These are phyloP conservation scores for Coffea canephora DNA, from an alignment of 257 asterid genomes.

Conservation along the genomic window DNA sequence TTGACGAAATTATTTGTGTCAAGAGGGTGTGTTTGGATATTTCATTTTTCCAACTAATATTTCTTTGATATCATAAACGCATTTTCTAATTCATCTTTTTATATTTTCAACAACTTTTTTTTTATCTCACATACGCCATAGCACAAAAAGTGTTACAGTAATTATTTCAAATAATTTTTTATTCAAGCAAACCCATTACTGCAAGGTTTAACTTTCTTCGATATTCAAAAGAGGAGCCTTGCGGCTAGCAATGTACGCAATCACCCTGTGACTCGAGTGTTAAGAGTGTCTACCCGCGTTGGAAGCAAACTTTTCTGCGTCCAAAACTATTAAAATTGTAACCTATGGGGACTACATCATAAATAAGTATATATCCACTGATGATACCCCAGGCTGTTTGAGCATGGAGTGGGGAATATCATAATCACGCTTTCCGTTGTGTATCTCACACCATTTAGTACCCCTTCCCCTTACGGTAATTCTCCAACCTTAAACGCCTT, in stretches of 20 bases:
- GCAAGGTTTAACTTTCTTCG: too few relatives aligned
- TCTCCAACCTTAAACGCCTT: conserved; percentile 24
- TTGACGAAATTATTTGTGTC: too few relatives aligned
- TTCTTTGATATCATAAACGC: too few relatives aligned
- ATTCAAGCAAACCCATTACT: too few relatives aligned
- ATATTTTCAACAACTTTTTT: too few relatives aligned
- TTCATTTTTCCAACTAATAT: too few relatives aligned
- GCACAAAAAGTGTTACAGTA: too few relatives aligned
- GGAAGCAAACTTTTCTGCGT: background rate
- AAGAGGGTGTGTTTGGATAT: too few relatives aligned
- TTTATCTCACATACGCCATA: too few relatives aligned
- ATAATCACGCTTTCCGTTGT: background rate
- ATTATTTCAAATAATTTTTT: too few relatives aligned
- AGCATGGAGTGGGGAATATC: conserved; percentile 1
- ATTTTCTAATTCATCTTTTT: too few relatives aligned
- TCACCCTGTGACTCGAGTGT: background rate
- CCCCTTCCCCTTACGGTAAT: conserved; percentile 34
- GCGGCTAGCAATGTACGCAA: background rate
- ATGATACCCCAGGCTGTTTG: background rate
- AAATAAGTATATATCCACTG: background rate
- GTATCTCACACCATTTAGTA: background rate
- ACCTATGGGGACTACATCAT: background rate
- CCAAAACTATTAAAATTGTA: background rate
- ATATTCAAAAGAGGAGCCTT: background rate
- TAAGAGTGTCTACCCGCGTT: background rate